Evolutionary conservation across 345 rosid species (phyloP).

Genomic region (Pistacia integerrima): DNA sequence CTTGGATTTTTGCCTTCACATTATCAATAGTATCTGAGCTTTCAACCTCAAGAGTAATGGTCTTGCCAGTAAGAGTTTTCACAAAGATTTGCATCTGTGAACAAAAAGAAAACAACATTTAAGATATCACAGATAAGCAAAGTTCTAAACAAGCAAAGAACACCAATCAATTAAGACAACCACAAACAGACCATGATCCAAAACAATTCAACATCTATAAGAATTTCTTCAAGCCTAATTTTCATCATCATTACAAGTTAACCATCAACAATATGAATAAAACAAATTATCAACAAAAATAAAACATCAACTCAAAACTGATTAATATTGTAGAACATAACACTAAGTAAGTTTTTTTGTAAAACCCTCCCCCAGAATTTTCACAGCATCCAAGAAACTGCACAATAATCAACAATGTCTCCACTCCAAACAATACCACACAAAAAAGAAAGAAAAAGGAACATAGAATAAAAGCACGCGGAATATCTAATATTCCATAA

Average conservation of each 20-base stretch:
- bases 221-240: background rate
- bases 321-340: too few relatives aligned
- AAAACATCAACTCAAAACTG: background rate
- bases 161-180: background rate
- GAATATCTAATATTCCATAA: too few relatives aligned
- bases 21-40: constrained; percentile 30
- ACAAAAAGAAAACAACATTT: background rate
- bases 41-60: constrained; percentile 33
- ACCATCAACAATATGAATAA: background rate
- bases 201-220: background rate
- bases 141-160: too few relatives aligned
- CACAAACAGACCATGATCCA: background rate
- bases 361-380: too few relatives aligned
- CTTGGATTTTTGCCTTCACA: constrained; percentile 26
- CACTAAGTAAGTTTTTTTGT: too few relatives aligned
- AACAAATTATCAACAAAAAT: background rate
- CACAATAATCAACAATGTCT: too few relatives aligned
- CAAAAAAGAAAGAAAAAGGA: too few relatives aligned
- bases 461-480: too few relatives aligned
- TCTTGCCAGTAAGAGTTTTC: constrained; percentile 31
- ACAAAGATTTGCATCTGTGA: constrained; percentile 26
- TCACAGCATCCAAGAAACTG: too few relatives aligned
- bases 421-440: too few relatives aligned
- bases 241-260: background rate
- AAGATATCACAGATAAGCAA: too few relatives aligned